Evolutionary conservation across 2,329 filamentous ascomycete genomes (phyloP), one percentile per base, ranked within the genome.

Genomic region (Diaporthe ampelina): DNA sequence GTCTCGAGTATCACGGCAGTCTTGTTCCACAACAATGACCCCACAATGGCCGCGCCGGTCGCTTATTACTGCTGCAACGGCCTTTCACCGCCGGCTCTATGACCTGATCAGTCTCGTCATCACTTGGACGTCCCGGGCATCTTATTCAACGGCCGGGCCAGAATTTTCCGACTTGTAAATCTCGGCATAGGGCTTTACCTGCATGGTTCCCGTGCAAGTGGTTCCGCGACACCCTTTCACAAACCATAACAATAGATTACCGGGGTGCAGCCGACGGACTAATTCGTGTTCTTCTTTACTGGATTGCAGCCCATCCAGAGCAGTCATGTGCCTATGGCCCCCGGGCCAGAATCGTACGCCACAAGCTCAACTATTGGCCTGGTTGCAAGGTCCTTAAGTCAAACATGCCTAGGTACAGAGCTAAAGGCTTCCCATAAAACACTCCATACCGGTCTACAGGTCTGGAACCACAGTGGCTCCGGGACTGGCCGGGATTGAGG

Each of bases 1-100:
- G 45, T 54, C 29, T 68, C 21, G 19, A 52, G 48, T 68, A 29
- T 29, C 63, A 68, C 63, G 43, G 61, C 29, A 65, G 48, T 68
- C 32, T 54, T n/a, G 63, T 54, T 67, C 3, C 63, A 68, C 63
- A 68, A 13, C 63, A 67, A 29, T 52, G 48, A 32, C 29, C 48
- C 32, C 48, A 40, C 32, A 40, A 52, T 15, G 32, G 32, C 32
- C 13, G 15, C 32, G 8, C 10, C 32, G 15, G 45, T 35, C 13
- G 13, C 29, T 37, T 6, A 67, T 29, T 52, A 68, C 48, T 29
- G 29, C 13, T 54, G 63, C 29, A 68, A 40, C 63, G 63, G 63
- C 45, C 52, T 40, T 54, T 68, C 45, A 68, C 63, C 63, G 63
- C 63, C 19, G 29, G 32, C 21, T 52, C n/a, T 7, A 52, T 68